Base-by-base conservation (phyloP, 768 basidiomycete genomes). In the Cubamyces sp. region DNA sequence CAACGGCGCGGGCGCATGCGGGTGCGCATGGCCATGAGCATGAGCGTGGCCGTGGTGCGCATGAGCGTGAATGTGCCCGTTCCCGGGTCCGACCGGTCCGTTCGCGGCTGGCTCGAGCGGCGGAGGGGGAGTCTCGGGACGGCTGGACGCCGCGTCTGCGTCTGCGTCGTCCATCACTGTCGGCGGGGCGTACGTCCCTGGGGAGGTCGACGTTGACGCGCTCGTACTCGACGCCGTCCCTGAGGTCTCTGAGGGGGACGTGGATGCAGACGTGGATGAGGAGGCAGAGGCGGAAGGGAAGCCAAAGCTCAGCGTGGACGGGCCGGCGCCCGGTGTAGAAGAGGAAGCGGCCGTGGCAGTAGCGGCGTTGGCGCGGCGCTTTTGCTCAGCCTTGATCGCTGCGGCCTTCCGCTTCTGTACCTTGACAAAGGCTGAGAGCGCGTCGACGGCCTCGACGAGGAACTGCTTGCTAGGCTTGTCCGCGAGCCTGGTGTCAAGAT, bases 401-500 rank as follows among this genome's bases (percentile, higher is more conserved):
- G 58, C 39, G 28, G 49, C 63, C 57, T 78, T 80, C 67, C 80
- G 82, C 40, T 77, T 69, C 65, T 89, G 86, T 4, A 71, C 60
- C 63, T 82, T 82, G 54, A 79, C 80, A 67, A 88, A 87, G 0
- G 75, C 67, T 15, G 75, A 75, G 3, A 88, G 68, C 0, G 75
- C 70, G 16, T 81, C 79, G 28, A 89, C 71, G 0, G 80, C 87
- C 5, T 86, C 86, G 8, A 73, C 67, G 26, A 88, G 73, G 61
- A 84, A 75, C 11, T 67, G 68, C 64, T 85, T 89, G 57, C 79
- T 82, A 1, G 83, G 82, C 28, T 83, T 79, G 42, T 88, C 85
- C 5, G 74, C 70, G 1, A 89, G 60, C 46, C 87, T 88, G 54
- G 50, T 23, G 3, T 1, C 12, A 28, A 15, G 45, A 14, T 15